Evolutionary conservation across 2,329 filamentous ascomycete genomes (phyloP).

Genomic region (Teratosphaeria zuluensis): DNA sequence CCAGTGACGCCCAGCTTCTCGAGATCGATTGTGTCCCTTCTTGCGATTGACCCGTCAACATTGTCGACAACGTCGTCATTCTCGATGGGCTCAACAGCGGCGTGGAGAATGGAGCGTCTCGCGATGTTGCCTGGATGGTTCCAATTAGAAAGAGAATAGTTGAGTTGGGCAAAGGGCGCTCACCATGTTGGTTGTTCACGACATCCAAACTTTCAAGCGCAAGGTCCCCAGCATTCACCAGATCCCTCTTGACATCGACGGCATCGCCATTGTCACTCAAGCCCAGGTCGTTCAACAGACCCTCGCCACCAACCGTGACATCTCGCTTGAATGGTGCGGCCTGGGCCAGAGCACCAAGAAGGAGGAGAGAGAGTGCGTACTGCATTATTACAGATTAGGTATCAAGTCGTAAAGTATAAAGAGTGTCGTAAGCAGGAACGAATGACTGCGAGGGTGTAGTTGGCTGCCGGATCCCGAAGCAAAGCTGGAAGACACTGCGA

Average conservation of each 20-base stretch:
- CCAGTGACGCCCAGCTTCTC: neutral
- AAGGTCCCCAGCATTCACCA: neutral
- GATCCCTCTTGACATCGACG: neutral
- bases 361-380: neutral
- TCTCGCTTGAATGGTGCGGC: neutral
- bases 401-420: neutral
- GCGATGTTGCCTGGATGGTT: neutral
- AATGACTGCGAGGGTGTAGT: neutral
- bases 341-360: neutral
- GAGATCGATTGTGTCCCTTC: neutral
- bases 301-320: neutral
- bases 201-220: too few species aligned
- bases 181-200: too few species aligned
- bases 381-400: neutral
- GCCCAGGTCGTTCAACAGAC: neutral
- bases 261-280: neutral
- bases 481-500: neutral
- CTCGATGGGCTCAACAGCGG: neutral
- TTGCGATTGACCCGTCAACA: neutral
- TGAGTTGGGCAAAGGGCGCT: too few species aligned
- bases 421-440: neutral
- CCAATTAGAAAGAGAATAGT: too few species aligned
- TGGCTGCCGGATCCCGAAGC: neutral
- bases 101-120: neutral
- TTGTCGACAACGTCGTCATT: neutral